phyloP scores from a whole-genome alignment of 2,329 filamentous ascomycete species.

The Fonsecaea monophora region DNA sequence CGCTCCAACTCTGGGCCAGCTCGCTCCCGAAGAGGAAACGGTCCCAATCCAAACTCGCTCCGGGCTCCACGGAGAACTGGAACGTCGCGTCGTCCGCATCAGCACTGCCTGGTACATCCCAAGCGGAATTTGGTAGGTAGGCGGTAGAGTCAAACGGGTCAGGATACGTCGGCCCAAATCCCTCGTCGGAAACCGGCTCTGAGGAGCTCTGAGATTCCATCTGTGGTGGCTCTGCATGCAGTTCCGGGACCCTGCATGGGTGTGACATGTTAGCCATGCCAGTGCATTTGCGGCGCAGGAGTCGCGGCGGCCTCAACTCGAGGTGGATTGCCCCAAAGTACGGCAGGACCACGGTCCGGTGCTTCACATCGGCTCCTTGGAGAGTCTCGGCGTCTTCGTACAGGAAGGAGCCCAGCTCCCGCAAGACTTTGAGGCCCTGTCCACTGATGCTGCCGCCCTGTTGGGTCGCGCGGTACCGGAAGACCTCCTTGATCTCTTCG shows the following conservation, averaged over 20 bases:
- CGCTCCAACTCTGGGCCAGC: conserved; percentile 34
- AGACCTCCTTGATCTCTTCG: conserved; percentile 37
- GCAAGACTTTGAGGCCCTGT: conserved; percentile 35
- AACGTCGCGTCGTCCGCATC: not conserved
- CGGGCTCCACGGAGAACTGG: conserved; percentile 13
- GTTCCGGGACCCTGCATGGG: not conserved
- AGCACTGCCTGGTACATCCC: not conserved
- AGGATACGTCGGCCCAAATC: conserved; percentile 2
- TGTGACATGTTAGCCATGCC: not conserved
- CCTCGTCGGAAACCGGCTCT: conserved; percentile 5
- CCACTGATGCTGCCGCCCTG: conserved; percentile 36
- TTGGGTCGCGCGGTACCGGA: conserved; percentile 35
- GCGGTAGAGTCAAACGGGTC: not conserved
- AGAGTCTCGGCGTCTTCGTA: conserved; percentile 17
- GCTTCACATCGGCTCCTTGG: conserved; percentile 15
- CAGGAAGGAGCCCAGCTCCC: conserved; percentile 35
- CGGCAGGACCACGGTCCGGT: conserved; percentile 35
- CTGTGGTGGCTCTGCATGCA: not conserved
- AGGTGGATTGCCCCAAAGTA: conserved; percentile 39
- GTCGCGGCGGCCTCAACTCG: conserved; percentile 28
- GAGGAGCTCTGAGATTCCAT: conserved; percentile 11
- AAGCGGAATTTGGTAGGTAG: not conserved
- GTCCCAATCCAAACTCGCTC: conserved; percentile 31
- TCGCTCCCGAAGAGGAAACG: conserved; percentile 37
- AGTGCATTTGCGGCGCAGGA: conserved; percentile 4